Evolutionary conservation across 768 basidiomycete genomes (phyloP).

Genomic region (Mycena latifolia): DNA sequence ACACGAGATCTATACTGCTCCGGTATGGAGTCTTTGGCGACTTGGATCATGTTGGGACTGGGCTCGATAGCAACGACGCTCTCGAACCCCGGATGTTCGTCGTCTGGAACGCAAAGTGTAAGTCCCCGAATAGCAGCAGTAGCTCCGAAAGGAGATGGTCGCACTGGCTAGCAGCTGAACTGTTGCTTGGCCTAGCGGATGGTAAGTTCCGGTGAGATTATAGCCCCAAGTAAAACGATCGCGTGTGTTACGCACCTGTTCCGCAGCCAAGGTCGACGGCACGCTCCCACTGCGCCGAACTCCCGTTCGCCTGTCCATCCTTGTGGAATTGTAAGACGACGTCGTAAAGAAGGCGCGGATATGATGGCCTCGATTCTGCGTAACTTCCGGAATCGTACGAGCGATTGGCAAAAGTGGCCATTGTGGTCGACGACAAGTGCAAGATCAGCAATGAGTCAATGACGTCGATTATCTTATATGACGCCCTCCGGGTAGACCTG

Average conservation of each 20-base stretch:
- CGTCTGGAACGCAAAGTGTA: neutral
- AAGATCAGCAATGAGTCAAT: no score
- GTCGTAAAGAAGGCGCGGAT: slow-evolving; percentile 75
- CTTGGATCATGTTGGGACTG: slow-evolving; percentile 74
- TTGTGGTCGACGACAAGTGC: slow-evolving; percentile 40
- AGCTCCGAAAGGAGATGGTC: neutral
- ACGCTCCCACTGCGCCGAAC: slow-evolving; percentile 54
- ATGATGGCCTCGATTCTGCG: slow-evolving; percentile 78
- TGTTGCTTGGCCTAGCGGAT: slow-evolving; percentile 24
- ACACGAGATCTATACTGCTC: slow-evolving; percentile 30
- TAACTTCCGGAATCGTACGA: slow-evolving; percentile 78
- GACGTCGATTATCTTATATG: no score
- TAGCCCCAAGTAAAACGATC: no score
- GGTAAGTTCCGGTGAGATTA: no score
- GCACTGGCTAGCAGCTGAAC: slow-evolving; percentile 19
- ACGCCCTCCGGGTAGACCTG: no score
- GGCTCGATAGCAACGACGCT: slow-evolving; percentile 80
- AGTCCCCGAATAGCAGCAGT: neutral
- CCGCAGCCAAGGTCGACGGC: slow-evolving; percentile 88
- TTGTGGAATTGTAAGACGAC: slow-evolving; percentile 56
- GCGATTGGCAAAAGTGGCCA: slow-evolving; percentile 82
- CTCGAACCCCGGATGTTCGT: slow-evolving; percentile 54
- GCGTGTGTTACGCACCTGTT: slow-evolving; percentile 80
- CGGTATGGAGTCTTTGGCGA: slow-evolving; percentile 51
- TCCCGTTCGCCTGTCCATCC: neutral